Base-by-base conservation (phyloP, 2,329 filamentous ascomycete genomes). In the Ambrosiella beaveri region DNA sequence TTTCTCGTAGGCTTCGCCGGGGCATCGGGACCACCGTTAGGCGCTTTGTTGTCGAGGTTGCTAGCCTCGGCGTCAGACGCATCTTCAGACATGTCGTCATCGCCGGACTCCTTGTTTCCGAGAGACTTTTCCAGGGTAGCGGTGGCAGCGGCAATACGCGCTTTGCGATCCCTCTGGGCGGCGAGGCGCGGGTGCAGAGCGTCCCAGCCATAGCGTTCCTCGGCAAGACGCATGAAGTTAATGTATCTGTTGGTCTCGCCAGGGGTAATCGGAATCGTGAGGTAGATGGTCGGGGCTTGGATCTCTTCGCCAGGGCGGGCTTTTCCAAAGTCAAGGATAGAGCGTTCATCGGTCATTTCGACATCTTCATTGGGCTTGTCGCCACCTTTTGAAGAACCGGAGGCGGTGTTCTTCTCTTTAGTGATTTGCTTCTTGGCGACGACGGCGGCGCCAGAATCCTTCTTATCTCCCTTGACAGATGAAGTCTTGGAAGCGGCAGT, bases 121-220 rank as follows among this genome's bases (percentile, higher is more conserved):
- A 85, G 83, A 55, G 79, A 81, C 65, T 85, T 82, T 67, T 95
- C 90, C 9, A 96, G 71, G 0, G 86, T 88, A 1, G 88, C 88
- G n/a, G 87, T 85, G 0, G 88, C 89, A 3, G 88, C 89, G 4
- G 88, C 89, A 57, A 96, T 90, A 58, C 89, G 85, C 15, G 88
- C 85, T 64, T 95, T 84, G 58, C 88, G 85, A 65, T 94, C 88
- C 62, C 87, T 84, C 63, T 93, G 88, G 38, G 90, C 90, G 1
- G 93, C 93, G 62, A 94, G 77, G 7, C 90, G 85, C 37, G 93
- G 93, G 67, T 97, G 90, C 40, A 97, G 76, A 0, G 91, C 93
- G 62, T 94, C 89, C 76, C 91, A 95, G 27, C 93, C 93, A 68
- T 96, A 97, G 62, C 85, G 86, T 62, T 94, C 89, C 70, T 95